Evolutionary conservation across 345 rosid species (phyloP).

Genomic region (Hirschfeldia incana): DNA sequence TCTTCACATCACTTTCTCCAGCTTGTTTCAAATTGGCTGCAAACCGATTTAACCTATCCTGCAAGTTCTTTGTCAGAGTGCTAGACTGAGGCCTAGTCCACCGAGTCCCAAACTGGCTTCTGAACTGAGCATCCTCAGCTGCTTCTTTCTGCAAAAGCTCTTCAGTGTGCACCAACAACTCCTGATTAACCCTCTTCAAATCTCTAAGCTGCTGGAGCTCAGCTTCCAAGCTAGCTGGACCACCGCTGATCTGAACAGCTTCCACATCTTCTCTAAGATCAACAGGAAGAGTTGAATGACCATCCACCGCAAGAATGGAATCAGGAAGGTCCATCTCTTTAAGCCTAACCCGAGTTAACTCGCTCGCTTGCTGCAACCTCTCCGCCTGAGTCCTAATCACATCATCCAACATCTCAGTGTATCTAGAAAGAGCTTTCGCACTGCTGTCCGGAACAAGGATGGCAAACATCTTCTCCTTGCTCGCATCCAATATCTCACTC

Average conservation of each 20-base stretch:
- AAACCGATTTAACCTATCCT: conserved; percentile 88
- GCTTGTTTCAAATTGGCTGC: conserved; percentile 98
- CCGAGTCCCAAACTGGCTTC: conserved; percentile 96
- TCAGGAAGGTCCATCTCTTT: conserved; percentile 99
- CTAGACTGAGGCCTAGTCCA: conserved; percentile 99
- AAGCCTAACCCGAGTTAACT: conserved; percentile 87
- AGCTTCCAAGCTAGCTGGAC: conserved; percentile 88
- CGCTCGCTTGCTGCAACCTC: conserved; percentile 95
- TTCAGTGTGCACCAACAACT: conserved; percentile 86
- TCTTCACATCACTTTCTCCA: conserved; percentile 88
- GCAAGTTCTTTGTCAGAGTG: conserved; percentile 94
- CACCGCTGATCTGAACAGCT: conserved; percentile 92
- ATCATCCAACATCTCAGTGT: conserved; percentile 97
- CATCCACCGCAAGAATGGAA: conserved; percentile 90
- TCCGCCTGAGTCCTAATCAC: conserved; percentile 92
- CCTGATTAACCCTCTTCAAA: conserved; percentile 91
- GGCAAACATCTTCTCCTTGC: conserved; percentile 94
- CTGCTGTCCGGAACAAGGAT: conserved; percentile 96
- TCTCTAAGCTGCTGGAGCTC: conserved; percentile 93
- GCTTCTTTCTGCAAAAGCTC: conserved; percentile 98
- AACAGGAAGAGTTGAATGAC: conserved; percentile 60
- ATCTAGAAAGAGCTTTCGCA: conserved; percentile 96
- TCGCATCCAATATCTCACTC: conserved; percentile 88
- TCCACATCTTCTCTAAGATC: conserved; percentile 93
- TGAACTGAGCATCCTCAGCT: conserved; percentile 84